Evolutionary conservation across 192 early-diverging fungal species (phyloP).

Genomic region (Allomyces javanicus): DNA sequence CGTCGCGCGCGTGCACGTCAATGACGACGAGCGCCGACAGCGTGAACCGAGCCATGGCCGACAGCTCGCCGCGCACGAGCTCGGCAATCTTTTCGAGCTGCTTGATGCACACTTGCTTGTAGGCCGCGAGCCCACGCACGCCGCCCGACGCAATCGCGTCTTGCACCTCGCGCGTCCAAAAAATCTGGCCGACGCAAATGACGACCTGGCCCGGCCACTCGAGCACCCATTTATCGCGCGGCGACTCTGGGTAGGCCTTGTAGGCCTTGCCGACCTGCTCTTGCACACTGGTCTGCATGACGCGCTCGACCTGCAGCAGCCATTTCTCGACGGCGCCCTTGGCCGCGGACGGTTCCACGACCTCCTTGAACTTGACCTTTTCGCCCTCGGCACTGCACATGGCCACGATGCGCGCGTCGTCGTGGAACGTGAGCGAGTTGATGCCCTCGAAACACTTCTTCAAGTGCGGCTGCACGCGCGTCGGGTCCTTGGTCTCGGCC

Average conservation of each 20-base stretch:
- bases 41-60: slow-evolving; percentile 66
- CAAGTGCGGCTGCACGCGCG: slow-evolving; percentile 92
- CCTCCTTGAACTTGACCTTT: slow-evolving; percentile 53
- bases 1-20: slow-evolving; percentile 93
- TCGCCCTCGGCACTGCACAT: slow-evolving; percentile 90
- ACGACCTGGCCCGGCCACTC: slow-evolving; percentile 83
- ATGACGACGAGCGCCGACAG: slow-evolving; percentile 96
- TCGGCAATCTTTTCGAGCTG: slow-evolving; percentile 55
- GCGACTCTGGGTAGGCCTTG: slow-evolving; percentile 23
- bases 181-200: slow-evolving; percentile 68
- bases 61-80: slow-evolving; percentile 79
- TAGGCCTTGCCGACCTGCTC: slow-evolving; percentile 50
- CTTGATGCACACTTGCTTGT: slow-evolving; percentile 33
- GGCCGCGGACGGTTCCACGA: slow-evolving; percentile 51
- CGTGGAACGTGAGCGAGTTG: slow-evolving; percentile 54
- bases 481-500: slow-evolving; percentile 88
- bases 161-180: slow-evolving; percentile 81
- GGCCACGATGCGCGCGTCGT: slow-evolving; percentile 48
- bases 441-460: slow-evolving; percentile 99
- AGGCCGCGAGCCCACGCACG: slow-evolving; percentile 1
- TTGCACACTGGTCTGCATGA: slow-evolving; percentile 79
- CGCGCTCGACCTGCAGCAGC: slow-evolving; percentile 79
- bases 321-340: slow-evolving; percentile 82
- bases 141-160: slow-evolving; percentile 17
- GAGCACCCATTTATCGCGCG: slow-evolving; percentile 64